Base-by-base conservation (phyloP, 495 filamentous ascomycete genomes). In the Physcia stellaris region DNA sequence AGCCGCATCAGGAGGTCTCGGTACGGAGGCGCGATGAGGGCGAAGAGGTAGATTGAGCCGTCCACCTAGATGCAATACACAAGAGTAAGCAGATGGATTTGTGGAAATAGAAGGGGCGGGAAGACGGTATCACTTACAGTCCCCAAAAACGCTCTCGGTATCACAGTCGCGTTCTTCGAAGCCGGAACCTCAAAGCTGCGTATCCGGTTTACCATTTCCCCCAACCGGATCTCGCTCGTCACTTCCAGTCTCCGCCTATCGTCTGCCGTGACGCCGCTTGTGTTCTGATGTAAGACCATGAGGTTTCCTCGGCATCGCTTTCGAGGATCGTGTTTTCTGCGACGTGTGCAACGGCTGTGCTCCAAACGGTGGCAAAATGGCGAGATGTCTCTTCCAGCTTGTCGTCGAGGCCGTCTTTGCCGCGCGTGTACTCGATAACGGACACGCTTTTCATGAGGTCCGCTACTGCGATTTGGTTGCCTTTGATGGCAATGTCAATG, bases 381-480 rank as follows among this genome's bases (percentile, higher is more conserved):
- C 88, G 70, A 4, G 83, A 79, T 5, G 83, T 62, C 62, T 95
- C 87, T 0, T 54, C 62, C 29, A 94, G 63, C 44, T 59, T 46
- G 60, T 70, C 61, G 20, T 55, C 46, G 5, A 60, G 52, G 0
- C 57, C 66, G 21, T 47, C 57, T 58, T 20, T 60, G 6, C 68
- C 66, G 13, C 63, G 62, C 6, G 62, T 58, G 48, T 75, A 86
- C 50, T 84, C 60, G 9, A 94, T 62, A 7, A 96, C 54, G 12
- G 80, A 80, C 26, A 90, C 62, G 23, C 82, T 88, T 63, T 95
- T 94, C 86, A 94, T 96, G 27, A 99, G 62, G 48, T 99, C 90
- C 1, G 78, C 83, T 4, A 99, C 76, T 0, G 81, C 81, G 44
- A 96, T 88, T 20, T 72, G 66, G 24, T 22, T 42, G 30, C 39